Evolutionary conservation across 2,329 filamentous ascomycete genomes (phyloP), one percentile per base, ranked within the genome.

Genomic region (Botrytis byssoidea): DNA sequence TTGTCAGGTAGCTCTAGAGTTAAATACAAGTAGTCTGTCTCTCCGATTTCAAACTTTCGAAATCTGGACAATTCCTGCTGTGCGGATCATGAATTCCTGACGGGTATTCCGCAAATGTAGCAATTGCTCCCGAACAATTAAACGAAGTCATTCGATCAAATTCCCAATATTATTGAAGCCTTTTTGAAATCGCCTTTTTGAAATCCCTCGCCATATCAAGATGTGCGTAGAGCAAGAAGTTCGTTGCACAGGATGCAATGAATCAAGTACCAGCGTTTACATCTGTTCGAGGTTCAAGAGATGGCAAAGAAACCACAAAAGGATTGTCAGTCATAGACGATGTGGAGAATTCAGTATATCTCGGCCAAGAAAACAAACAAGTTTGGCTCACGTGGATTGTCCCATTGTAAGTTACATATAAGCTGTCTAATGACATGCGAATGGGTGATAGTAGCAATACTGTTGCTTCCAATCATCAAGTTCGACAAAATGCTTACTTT

Each of bases 141-240:
- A 55, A 25, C 59, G 8, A 32, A 22, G 22, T 55, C 12, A 22
- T 29, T 57, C n/a, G 20, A 42, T 71, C 37, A 66, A 70, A 44
- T 14, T 48, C 20, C 14, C 16, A 40, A 22, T 55, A 46, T 72
- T 5, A 46, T 48, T 32, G 35, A 22, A 68, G 29, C 9, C 18
- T 32, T 37, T 20, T 42, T 37, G n/a, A n/a, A 10, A 46, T 40
- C 29, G 29, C 9, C 18, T 32, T 37, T 20, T 42, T 37, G n/a
- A n/a, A 10, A 46, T 40, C 29, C 32, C 48, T 40, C 46, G 59
- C 55, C 20, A 35, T 3, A n/a, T 18, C 5, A 42, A 32, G 22
- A 72, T 68, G 70, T 72, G 70, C 29, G 65, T 48, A 40, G 70
- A 72, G 40, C 70, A 72, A 66, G 61, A 72, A 55, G 70, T 72